Conservation (phyloP, 306 rosid species). For the Glycyrrhiza uralensis region DNA sequence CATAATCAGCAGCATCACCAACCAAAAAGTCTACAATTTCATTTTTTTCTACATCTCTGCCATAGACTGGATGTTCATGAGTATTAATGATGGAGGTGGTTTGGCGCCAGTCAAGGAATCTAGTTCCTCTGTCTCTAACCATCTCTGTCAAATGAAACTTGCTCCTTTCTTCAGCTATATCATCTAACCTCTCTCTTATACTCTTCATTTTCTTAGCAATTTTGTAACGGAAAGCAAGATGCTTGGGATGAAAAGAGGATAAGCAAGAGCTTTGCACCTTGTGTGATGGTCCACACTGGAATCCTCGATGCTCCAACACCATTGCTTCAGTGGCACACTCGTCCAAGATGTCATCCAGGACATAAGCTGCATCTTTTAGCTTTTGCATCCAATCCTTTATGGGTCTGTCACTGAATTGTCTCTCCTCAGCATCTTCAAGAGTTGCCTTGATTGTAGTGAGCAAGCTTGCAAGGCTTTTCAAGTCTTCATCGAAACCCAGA, state of each 20-base stretch:
- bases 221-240: neutral
- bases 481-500: neutral
- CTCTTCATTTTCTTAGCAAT: slow-evolving; percentile 12
- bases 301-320: neutral
- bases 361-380: neutral
- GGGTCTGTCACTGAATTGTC: neutral
- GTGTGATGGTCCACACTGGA: neutral
- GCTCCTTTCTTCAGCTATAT: neutral
- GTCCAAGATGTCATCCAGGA: slow-evolving; percentile 31
- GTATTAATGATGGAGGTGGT: neutral
- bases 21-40: slow-evolving; percentile 6
- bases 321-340: neutral
- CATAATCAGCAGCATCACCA: neutral
- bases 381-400: slow-evolving; percentile 19
- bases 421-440: slow-evolving; percentile 36
- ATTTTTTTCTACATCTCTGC: slow-evolving; percentile 2
- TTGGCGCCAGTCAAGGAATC: slow-evolving; percentile 16
- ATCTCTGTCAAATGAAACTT: neutral
- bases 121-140: neutral
- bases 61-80: neutral
- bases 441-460: slow-evolving; percentile 22
- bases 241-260: neutral
- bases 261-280: slow-evolving; percentile 1
- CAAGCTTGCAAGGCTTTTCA: neutral
- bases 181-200: neutral